Percentiles rank a stretch among this genome's conserved stretches.
These are phyloP conservation scores for Amaranthus cruentus DNA, from an alignment of 148 eudicot species.

Conservation along the genomic window DNA sequence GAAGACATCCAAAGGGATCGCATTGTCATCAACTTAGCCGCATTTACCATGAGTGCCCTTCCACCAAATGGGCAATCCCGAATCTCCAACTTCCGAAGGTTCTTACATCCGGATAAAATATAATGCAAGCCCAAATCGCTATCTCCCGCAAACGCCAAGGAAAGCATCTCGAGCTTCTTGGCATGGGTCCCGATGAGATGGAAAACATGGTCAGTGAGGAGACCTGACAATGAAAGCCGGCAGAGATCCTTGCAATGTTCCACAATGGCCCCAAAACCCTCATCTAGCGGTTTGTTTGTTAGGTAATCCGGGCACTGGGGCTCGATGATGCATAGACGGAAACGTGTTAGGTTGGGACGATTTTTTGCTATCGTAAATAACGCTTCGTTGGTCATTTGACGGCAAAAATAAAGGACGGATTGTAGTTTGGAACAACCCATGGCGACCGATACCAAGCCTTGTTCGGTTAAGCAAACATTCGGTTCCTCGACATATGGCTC, in stretches of 20 bases:
- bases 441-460: conserved; percentile 78
- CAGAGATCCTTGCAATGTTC: conserved; percentile 63
- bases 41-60: conserved; percentile 66
- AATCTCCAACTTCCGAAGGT: conserved; percentile 71
- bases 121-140: conserved; percentile 74
- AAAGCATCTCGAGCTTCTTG: conserved; percentile 86
- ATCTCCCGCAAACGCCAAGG: conserved; percentile 84
- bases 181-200: conserved; percentile 73
- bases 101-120: conserved; percentile 77
- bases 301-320: conserved; percentile 70
- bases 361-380: conserved; percentile 57
- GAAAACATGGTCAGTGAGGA: conserved; percentile 74
- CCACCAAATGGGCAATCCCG: conserved; percentile 95
- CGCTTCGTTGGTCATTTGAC: conserved; percentile 86
- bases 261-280: conserved; percentile 85
- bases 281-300: conserved; percentile 70
- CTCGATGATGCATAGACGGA: conserved; percentile 83
- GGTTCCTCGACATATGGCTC: conserved; percentile 76
- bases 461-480: conserved; percentile 71
- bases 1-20: conserved; percentile 99
- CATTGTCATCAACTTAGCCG: conserved; percentile 89
- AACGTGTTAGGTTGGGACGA: conserved; percentile 66
- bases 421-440: conserved; percentile 86
- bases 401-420: conserved; percentile 81
- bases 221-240: conserved; percentile 85